These are phyloP conservation scores for Cenchrus americanus DNA, from an alignment of 176 grass and related monocot genomes.

Conservation along the genomic window DNA sequence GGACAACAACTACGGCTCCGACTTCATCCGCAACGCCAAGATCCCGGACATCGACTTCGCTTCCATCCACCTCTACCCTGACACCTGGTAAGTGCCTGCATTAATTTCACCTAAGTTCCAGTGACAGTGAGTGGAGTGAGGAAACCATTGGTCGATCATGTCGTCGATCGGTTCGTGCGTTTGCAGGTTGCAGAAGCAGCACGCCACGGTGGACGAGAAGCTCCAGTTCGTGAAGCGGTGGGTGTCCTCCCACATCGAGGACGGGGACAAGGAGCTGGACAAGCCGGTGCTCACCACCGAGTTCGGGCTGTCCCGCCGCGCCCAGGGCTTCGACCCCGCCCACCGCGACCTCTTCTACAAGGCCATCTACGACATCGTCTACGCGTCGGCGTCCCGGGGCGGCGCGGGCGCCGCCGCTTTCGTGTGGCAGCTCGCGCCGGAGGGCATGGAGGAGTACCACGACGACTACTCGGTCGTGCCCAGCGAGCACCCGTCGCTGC, in stretches of 20 bases:
- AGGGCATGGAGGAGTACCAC: slow-evolving; percentile 73
- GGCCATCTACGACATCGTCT: slow-evolving; percentile 69
- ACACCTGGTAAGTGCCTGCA: slow-evolving; percentile 59
- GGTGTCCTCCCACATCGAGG: slow-evolving; percentile 79
- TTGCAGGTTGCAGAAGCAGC: slow-evolving; percentile 51
- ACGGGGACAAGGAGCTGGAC: slow-evolving; percentile 70
- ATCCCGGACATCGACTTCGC: slow-evolving; percentile 76
- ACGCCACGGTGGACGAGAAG: slow-evolving; percentile 64
- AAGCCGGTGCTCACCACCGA: slow-evolving; percentile 89
- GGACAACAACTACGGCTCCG: slow-evolving; percentile 65
- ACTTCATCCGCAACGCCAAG: slow-evolving; percentile 88
- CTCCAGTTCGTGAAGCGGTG: slow-evolving; percentile 71
- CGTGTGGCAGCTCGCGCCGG: slow-evolving; percentile 83
- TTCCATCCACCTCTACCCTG: slow-evolving; percentile 92
- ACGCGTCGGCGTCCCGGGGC: slow-evolving; percentile 58
- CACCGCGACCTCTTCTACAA: slow-evolving; percentile 78
- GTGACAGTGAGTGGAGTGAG: background rate
- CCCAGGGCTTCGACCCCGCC: slow-evolving; percentile 58
- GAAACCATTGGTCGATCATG: background rate
- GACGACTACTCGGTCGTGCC: slow-evolving; percentile 82
- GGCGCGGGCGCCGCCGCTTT: slow-evolving; percentile 70
- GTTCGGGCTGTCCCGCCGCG: slow-evolving; percentile 75
- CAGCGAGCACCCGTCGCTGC: slow-evolving; percentile 65
- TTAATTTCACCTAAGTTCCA: background rate
- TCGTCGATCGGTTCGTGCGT: too few relatives aligned